These are phyloP conservation scores for Pythium grandisporangium DNA, from an alignment of 352 stramenopile species.

Conservation along the genomic window DNA sequence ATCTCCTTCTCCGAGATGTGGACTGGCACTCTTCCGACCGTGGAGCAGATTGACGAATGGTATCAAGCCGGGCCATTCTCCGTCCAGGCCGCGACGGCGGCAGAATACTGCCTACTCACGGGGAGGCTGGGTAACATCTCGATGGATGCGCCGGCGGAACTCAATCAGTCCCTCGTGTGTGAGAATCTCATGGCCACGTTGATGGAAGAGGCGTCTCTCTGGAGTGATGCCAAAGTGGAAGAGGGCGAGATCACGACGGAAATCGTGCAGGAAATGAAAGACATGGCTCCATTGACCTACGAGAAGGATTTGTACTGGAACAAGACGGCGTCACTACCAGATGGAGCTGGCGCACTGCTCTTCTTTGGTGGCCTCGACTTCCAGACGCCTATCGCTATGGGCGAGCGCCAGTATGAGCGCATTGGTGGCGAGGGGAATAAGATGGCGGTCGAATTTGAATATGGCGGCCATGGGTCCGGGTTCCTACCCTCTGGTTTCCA, in stretches of 20 bases:
- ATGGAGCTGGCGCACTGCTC: conserved; percentile 1
- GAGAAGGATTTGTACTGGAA: conserved; percentile 5
- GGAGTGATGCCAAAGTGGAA: background rate
- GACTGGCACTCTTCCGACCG: background rate
- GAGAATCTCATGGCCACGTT: background rate
- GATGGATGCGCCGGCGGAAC: background rate
- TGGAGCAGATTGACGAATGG: background rate
- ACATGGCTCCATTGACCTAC: too few species aligned
- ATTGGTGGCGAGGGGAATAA: conserved; percentile 3
- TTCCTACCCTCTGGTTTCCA: background rate
- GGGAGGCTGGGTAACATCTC: background rate
- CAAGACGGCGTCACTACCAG: conserved; percentile 4
- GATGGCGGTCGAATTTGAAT: conserved; percentile 5
- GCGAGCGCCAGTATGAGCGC: background rate
- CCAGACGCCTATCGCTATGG: conserved; percentile 4
- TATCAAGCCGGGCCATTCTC: conserved; percentile 9
- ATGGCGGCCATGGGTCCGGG: background rate
- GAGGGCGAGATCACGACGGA: background rate
- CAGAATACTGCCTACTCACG: background rate
- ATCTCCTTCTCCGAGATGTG: conserved; percentile 24
- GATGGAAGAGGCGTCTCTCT: background rate
- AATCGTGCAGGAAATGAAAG: too few species aligned
- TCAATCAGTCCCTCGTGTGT: too few species aligned
- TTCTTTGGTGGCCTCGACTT: conserved; percentile 6
- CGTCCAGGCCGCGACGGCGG: background rate